Base-by-base conservation (phyloP, 2,329 filamentous ascomycete genomes). In the Pestalotiopsis sp. region DNA sequence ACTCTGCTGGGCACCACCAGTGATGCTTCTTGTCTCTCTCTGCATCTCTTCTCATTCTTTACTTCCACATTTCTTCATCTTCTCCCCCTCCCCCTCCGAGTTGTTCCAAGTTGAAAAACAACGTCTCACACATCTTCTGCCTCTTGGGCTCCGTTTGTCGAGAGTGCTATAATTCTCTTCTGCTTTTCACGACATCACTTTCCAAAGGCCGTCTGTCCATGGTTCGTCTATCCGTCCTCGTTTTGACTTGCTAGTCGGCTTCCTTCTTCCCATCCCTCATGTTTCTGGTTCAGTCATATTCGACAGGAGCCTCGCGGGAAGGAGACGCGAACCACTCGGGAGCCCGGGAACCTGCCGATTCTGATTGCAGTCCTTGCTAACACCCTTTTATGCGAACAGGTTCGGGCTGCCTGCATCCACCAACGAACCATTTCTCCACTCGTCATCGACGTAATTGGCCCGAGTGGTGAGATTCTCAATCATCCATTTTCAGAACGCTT, bases 361-460 rank as follows among this genome's bases (percentile, higher is more conserved):
- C 73, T 78, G 76, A 79, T 79, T 81, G 77, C 78, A 78, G 76
- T 72, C 69, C 73, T 70, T 71, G 76, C 75, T 79, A 70, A 78
- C 76, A 75, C 73, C 73, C 71, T 72, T 75, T 76, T 75, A 80
- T 82, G 80, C 80, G 81, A 83, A 83, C 81, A 83, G 79, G 80
- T 83, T 82, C 80, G 78, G 82, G 81, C 75, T 81, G 79, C 76
- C 78, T 80, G 81, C 82, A 83, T 82, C 59, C 17, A 77, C 78
- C 76, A 80, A 78, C 78, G 75, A 77, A 75, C 75, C 72, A 73
- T 68, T 74, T 76, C 75, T 76, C 79, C 80, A 78, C 75, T 72
- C 66, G 73, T 70, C 70, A 71, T 71, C 70, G 67, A 76, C 72
- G 67, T 39, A 52, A 67, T 66, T 59, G 69, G 65, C 69, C 49